These are phyloP conservation scores for Metschnikowia amazonensis DNA, from an alignment of 805 yeast species.

Conservation along the genomic window DNA sequence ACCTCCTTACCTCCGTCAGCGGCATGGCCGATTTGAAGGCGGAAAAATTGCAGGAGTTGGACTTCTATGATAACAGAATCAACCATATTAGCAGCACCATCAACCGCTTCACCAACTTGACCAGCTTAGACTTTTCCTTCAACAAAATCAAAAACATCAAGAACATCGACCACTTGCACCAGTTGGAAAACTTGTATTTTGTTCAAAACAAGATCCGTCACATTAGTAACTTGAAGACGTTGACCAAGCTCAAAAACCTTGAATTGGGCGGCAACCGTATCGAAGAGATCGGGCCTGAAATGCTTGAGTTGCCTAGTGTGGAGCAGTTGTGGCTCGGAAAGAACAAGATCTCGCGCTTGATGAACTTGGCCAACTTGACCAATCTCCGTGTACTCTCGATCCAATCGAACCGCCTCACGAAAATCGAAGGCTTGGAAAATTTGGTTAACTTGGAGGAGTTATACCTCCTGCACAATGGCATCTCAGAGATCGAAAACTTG, in stretches of 20 bases:
- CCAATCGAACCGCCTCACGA: constrained; percentile 77
- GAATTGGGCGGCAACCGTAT: constrained; percentile 91
- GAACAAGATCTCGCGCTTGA: constrained; percentile 63
- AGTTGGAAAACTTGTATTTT: constrained; percentile 69
- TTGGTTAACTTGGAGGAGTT: constrained; percentile 75
- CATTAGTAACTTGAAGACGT: constrained; percentile 61
- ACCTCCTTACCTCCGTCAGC: constrained; percentile 68
- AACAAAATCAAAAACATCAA: constrained; percentile 84
- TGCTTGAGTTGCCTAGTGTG: constrained; percentile 52
- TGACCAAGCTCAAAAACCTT: constrained; percentile 57
- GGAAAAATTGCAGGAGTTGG: constrained; percentile 67
- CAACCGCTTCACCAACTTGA: constrained; percentile 54
- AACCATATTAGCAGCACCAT: constrained; percentile 76
- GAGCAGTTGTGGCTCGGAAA: constrained; percentile 91
- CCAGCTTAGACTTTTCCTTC: constrained; percentile 76
- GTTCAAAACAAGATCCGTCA: constrained; percentile 82
- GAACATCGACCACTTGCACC: constrained; percentile 59
- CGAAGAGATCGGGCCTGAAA: constrained; percentile 50
- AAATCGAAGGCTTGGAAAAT: constrained; percentile 76
- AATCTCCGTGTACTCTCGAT: constrained; percentile 77
- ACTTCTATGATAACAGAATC: constrained; percentile 87
- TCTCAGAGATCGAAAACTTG: constrained; percentile 70
- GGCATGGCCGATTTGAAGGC: constrained; percentile 55
- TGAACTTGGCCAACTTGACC: constrained; percentile 55
- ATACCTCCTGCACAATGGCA: constrained; percentile 81